A percentile compares a stretch with the other conserved stretches of the same genome.
Conservation (phyloP, 768 basidiomycete genomes). For the Clavaria fumosa region DNA sequence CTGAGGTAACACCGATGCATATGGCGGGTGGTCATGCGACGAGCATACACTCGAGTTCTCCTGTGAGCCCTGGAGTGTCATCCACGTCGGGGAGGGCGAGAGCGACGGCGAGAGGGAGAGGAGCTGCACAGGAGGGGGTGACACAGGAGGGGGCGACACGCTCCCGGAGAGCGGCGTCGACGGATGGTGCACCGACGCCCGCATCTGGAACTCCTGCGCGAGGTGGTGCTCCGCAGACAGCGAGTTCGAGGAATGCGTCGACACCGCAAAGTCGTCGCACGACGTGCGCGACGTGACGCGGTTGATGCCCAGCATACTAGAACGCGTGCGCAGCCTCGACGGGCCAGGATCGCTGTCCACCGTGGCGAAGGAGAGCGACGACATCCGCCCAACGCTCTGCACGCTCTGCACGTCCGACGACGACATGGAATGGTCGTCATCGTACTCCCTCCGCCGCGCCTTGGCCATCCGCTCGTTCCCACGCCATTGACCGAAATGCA, state of each 20-base stretch:
- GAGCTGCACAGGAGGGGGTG: slow-evolving; percentile 64
- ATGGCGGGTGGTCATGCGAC: slow-evolving; percentile 24
- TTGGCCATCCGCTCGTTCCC: slow-evolving; percentile 52
- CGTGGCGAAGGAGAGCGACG: slow-evolving; percentile 66
- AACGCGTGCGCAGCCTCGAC: slow-evolving; percentile 43
- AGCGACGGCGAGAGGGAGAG: slow-evolving; percentile 57
- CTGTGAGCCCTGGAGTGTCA: slow-evolving; percentile 23
- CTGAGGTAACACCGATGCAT: slow-evolving; percentile 22
- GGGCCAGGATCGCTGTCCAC: slow-evolving; percentile 83
- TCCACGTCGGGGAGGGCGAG: slow-evolving; percentile 40
- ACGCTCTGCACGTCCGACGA: slow-evolving; percentile 72
- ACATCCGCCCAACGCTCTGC: slow-evolving; percentile 58
- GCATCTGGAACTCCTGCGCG: slow-evolving; percentile 56
- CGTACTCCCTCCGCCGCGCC: slow-evolving; percentile 67
- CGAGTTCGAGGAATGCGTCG: slow-evolving; percentile 67
- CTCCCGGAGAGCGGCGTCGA: slow-evolving; percentile 42
- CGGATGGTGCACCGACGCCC: slow-evolving; percentile 52
- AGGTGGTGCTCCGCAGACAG: slow-evolving; percentile 64
- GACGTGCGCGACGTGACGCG: slow-evolving; percentile 65
- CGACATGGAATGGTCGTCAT: slow-evolving; percentile 87
- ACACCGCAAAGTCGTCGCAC: slow-evolving; percentile 57
- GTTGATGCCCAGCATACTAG: slow-evolving; percentile 49
- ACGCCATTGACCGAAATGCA: too few relatives aligned
- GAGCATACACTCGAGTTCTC: slow-evolving; percentile 14
- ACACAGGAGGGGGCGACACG: slow-evolving; percentile 62